Base-by-base conservation (phyloP, 1,284 basidiomycete genomes). In the Sporisorium scitamineum region DNA sequence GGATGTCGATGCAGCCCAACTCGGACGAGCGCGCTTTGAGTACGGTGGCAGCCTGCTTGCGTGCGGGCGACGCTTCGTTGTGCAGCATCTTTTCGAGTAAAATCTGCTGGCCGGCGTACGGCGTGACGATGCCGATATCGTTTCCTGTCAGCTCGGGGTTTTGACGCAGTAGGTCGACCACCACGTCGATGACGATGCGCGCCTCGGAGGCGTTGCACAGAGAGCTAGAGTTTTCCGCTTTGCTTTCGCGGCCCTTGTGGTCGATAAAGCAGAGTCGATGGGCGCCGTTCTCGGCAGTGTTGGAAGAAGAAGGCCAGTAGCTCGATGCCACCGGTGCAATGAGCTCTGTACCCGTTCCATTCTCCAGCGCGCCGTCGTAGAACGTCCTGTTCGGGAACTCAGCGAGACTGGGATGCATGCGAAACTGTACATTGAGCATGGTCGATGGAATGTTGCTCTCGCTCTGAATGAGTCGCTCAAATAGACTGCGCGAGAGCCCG, bases 351-450 rank as follows among this genome's bases (percentile, higher is more conserved):
- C 68, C 54, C 31, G 58, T 92, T 10, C 93, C 94, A 83, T 95
- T 91, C 53, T 88, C 88, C 58, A 96, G 84, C 4, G 88, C 87
- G 41, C 88, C 87, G 58, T 90, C 87, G 87, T 97, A 97, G 85
- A 97, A 97, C 62, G 93, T 91, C 50, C 87, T 84, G 52, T 92
- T 92, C 10, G 95, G 93, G 86, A 97, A 97, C 22, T 88, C 88
- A 3, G 94, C 93, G 73, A 97, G 94, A 41, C 87, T 87, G 5
- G 95, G 95, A 81, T 96, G 94, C 95, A 97, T 97, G 47, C 95
- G 91, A 83, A 97, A 96, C 86, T 97, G 95, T 26, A 91, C 90
- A 81, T 96, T 91, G 66, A 97, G 90, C 92, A 96, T 95, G 9
- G 67, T 78, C 37, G 69, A 73, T 22, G 71, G 66, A 11, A 80